Conservation (phyloP, 148 eudicot species). For the Persicaria tinctoria region DNA sequence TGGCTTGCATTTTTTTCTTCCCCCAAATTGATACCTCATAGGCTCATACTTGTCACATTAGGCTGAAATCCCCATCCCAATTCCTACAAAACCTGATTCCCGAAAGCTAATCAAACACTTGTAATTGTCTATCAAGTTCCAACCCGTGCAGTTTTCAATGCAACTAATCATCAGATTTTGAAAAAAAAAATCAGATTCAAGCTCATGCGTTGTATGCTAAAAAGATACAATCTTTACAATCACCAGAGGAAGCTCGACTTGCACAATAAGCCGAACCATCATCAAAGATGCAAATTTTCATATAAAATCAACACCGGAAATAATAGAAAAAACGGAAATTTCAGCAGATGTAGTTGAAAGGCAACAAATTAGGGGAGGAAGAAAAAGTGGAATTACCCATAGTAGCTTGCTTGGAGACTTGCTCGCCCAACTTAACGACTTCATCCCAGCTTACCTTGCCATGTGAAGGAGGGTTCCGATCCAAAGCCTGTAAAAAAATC, state of each 20-base stretch:
- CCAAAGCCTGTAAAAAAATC: constrained; percentile 33
- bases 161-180: not conserved
- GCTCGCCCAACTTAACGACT: constrained; percentile 64
- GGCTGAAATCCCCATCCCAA: not conserved
- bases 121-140: not conserved
- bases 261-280: not conserved
- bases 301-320: not conserved
- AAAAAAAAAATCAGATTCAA: not conserved
- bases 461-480: constrained; percentile 41
- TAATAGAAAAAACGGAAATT: not conserved
- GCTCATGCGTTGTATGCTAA: not conserved
- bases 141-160: not conserved
- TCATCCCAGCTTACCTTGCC: constrained; percentile 70
- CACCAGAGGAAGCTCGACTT: not conserved
- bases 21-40: not conserved
- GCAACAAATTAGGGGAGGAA: constrained; percentile 6
- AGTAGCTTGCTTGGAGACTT: constrained; percentile 81
- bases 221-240: not conserved
- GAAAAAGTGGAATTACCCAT: constrained; percentile 30
- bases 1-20: not conserved
- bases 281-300: not conserved
- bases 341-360: not conserved
- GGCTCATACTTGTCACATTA: too few relatives aligned
- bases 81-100: not conserved
- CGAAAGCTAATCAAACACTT: not conserved